These are phyloP conservation scores for Juncus inflexus DNA, from an alignment of 176 grass and related monocot species.

Conservation along the genomic window DNA sequence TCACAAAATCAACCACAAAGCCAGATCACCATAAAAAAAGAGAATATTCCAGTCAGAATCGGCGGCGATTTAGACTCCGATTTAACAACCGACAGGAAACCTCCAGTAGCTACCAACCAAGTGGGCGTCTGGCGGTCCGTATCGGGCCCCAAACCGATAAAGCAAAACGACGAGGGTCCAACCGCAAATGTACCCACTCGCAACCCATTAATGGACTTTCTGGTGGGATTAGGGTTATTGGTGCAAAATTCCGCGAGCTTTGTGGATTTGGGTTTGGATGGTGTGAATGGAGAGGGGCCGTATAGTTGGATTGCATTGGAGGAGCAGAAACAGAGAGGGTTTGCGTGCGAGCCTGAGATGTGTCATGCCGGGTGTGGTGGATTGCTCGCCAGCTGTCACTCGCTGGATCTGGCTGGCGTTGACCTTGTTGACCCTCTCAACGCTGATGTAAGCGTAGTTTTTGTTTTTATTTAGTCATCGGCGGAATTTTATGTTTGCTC, in stretches of 20 bases:
- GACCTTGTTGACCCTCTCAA: conserved; percentile 93
- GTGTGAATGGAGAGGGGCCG: conserved; percentile 69
- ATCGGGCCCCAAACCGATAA: conserved; percentile 50
- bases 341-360: conserved; percentile 85
- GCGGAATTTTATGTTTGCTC: no score
- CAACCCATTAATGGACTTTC: conserved; percentile 80
- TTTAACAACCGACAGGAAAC: conserved; percentile 34
- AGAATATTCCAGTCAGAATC: conserved; percentile 71
- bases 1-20: conserved; percentile 33
- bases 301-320: conserved; percentile 82
- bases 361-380: conserved; percentile 96
- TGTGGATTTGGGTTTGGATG: conserved; percentile 91
- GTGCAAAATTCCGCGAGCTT: conserved; percentile 91
- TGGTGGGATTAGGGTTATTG: conserved; percentile 71
- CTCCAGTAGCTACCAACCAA: conserved; percentile 42
- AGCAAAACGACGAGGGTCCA: conserved; percentile 41
- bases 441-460: conserved; percentile 58
- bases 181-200: conserved; percentile 39
- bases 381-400: conserved; percentile 77
- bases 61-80: conserved; percentile 36
- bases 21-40: conserved; percentile 72
- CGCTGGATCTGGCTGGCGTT: conserved; percentile 83
- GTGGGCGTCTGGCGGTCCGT: conserved; percentile 72
- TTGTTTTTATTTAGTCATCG: not conserved
- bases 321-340: conserved; percentile 76